Evolutionary conservation across 192 early-diverging fungal species (phyloP).

Genomic region (Coemansia sp.): DNA sequence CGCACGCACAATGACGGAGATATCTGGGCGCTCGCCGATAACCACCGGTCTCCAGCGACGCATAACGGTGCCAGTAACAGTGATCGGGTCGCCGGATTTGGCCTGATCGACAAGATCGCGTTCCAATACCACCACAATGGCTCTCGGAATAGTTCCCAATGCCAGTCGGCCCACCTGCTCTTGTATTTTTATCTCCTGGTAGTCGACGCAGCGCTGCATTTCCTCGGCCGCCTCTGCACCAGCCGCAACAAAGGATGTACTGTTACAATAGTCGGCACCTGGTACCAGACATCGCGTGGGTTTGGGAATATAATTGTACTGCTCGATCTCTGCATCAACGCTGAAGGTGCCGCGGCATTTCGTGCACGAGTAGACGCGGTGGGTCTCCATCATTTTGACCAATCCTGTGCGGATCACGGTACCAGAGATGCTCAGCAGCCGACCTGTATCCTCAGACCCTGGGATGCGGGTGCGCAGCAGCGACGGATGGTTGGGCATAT

Average conservation of each 20-base stretch:
- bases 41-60: conserved; percentile 57
- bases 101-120: conserved; percentile 61
- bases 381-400: conserved; percentile 69
- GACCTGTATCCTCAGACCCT: conserved; percentile 59
- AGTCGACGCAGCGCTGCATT: conserved; percentile 61
- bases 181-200: conserved; percentile 79
- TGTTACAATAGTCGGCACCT: conserved; percentile 2
- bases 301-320: conserved; percentile 59
- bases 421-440: conserved; percentile 59
- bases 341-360: conserved; percentile 61
- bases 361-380: conserved; percentile 54
- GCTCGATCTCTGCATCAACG: conserved; percentile 62
- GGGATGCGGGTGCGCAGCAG: conserved; percentile 56
- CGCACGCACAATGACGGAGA: conserved; percentile 61
- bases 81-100: conserved; percentile 62
- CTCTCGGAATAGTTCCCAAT: conserved; percentile 63
- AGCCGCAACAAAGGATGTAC: conserved; percentile 11
- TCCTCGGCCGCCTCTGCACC: conserved; percentile 26
- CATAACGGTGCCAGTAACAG: conserved; percentile 63
- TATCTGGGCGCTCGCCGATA: conserved; percentile 59
- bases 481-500: conserved; percentile 32
- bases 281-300: conserved; percentile 44
- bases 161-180: conserved; percentile 65
- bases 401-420: conserved; percentile 68
- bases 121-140: conserved; percentile 60